phyloP scores from a whole-genome alignment of 2,329 filamentous ascomycete genomes.

The Lojkania enalia region DNA sequence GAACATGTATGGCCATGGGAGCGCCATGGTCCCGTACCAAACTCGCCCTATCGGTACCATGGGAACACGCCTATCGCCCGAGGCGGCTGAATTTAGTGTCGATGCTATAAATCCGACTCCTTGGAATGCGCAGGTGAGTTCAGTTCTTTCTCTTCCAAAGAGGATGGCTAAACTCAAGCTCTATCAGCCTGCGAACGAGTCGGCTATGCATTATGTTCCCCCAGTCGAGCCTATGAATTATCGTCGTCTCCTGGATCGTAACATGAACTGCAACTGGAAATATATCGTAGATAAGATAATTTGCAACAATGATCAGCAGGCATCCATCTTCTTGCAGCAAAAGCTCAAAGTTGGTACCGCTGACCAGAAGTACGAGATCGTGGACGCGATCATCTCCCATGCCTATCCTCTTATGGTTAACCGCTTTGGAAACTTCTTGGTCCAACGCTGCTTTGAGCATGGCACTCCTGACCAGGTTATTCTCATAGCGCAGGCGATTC shows the following conservation, averaged over 20 bases:
- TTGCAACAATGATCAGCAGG: slow-evolving; percentile 98
- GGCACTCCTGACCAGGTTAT: slow-evolving; percentile 91
- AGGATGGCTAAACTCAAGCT: slow-evolving; percentile 10
- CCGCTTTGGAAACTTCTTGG: slow-evolving; percentile 96
- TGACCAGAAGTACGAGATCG: slow-evolving; percentile 96
- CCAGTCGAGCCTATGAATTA: slow-evolving; percentile 95
- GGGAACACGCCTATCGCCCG: slow-evolving; percentile 49
- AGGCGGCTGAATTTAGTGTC: slow-evolving; percentile 51
- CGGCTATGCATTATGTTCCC: slow-evolving; percentile 69
- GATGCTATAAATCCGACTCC: slow-evolving; percentile 37
- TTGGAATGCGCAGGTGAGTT: slow-evolving; percentile 45
- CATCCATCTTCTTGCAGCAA: slow-evolving; percentile 97
- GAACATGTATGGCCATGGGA: slow-evolving; percentile 16
- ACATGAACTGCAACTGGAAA: slow-evolving; percentile 98
- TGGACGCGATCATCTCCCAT: slow-evolving; percentile 92
- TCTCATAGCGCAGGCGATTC: slow-evolving; percentile 90
- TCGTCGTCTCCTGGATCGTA: slow-evolving; percentile 89
- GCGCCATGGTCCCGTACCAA: slow-evolving; percentile 27
- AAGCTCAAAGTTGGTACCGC: slow-evolving; percentile 96
- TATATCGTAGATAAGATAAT: slow-evolving; percentile 99
- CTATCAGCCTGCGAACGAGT: slow-evolving; percentile 30
- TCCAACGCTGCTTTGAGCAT: slow-evolving; percentile 98
- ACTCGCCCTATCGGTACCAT: slow-evolving; percentile 44
- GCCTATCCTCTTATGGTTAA: slow-evolving; percentile 98
- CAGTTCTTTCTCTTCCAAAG: not conserved